Percentiles rank a stretch among this genome's conserved stretches.
Evolutionary conservation across 225 moss, liverwort and hornwort genomes (phyloP).

Genomic region (Pleurozium schreberi): DNA sequence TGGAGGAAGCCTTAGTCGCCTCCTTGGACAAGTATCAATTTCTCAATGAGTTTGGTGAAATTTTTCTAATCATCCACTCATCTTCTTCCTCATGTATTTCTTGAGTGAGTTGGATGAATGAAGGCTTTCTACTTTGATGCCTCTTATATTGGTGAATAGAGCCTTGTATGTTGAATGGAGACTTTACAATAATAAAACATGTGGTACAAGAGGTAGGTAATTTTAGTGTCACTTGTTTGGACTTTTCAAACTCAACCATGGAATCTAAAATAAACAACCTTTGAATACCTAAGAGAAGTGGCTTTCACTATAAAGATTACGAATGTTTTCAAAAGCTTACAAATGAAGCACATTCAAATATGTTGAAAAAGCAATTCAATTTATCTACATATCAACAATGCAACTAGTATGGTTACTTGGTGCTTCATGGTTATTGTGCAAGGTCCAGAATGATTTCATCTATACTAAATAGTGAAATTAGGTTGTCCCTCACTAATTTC

Average conservation of each 20-base stretch:
- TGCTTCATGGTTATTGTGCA: not conserved
- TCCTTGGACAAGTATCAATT: accelerated
- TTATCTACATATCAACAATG: not conserved
- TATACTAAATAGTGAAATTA: too few relatives aligned
- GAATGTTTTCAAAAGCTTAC: not conserved
- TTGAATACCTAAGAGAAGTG: accelerated
- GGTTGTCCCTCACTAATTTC: too few relatives aligned
- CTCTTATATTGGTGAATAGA: not conserved
- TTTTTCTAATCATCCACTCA: not conserved
- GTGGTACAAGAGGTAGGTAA: accelerated
- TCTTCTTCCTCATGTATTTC: not conserved
- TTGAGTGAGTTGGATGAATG: accelerated
- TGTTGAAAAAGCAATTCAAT: not conserved
- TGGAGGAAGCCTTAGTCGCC: not conserved
- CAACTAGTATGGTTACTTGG: accelerated
- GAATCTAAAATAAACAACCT: not conserved
- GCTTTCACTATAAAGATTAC: accelerated
- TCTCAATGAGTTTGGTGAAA: accelerated
- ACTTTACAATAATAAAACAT: not conserved
- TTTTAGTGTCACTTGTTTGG: accelerated
- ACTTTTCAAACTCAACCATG: not conserved
- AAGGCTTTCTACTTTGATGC: accelerated
- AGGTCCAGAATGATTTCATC: accelerated
- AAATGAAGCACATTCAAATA: not conserved
- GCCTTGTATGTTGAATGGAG: not conserved